A percentile compares a stretch with the other conserved stretches of the same genome.
These are phyloP conservation scores for Talaromyces adpressus DNA, from an alignment of 495 filamentous ascomycete genomes.

Conservation along the genomic window DNA sequence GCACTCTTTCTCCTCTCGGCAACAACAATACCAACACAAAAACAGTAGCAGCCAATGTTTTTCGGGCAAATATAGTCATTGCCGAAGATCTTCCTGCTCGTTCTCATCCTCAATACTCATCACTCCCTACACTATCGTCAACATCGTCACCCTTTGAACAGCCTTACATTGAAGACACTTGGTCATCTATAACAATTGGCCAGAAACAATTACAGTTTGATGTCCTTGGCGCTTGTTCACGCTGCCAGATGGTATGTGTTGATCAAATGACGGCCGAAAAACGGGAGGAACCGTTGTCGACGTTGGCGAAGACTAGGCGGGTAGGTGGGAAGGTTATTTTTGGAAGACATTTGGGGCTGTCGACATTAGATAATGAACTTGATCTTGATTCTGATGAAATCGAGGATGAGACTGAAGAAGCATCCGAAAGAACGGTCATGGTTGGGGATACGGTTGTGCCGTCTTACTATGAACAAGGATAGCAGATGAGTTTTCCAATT, in stretches of 20 bases:
- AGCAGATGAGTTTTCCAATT: not conserved
- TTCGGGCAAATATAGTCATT: slow-evolving; percentile 81
- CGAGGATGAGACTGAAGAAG: too few relatives aligned
- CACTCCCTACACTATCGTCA: not conserved
- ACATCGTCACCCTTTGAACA: slow-evolving; percentile 30
- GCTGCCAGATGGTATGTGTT: slow-evolving; percentile 95
- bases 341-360: slow-evolving; percentile 62
- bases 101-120: slow-evolving; percentile 1
- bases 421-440: slow-evolving; percentile 22
- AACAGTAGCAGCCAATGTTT: slow-evolving; percentile 63
- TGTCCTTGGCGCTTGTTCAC: slow-evolving; percentile 72
- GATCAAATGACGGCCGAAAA: slow-evolving; percentile 75
- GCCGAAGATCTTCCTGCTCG: slow-evolving; percentile 38
- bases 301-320: slow-evolving; percentile 76
- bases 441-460: slow-evolving; percentile 37
- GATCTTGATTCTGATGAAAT: not conserved
- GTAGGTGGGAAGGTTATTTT: slow-evolving; percentile 79
- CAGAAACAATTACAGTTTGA: slow-evolving; percentile 42
- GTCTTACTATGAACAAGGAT: slow-evolving; percentile 12
- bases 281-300: slow-evolving; percentile 80
- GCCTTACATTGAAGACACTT: slow-evolving; percentile 50
- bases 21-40: slow-evolving; percentile 19
- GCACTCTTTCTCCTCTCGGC: slow-evolving; percentile 7
- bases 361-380: slow-evolving; percentile 14
- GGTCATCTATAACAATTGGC: slow-evolving; percentile 34